A percentile compares a stretch with the other conserved stretches of the same genome.
phyloP scores from a whole-genome alignment of 305 asterid species.

The Fraxinus xanthoxyloides region DNA sequence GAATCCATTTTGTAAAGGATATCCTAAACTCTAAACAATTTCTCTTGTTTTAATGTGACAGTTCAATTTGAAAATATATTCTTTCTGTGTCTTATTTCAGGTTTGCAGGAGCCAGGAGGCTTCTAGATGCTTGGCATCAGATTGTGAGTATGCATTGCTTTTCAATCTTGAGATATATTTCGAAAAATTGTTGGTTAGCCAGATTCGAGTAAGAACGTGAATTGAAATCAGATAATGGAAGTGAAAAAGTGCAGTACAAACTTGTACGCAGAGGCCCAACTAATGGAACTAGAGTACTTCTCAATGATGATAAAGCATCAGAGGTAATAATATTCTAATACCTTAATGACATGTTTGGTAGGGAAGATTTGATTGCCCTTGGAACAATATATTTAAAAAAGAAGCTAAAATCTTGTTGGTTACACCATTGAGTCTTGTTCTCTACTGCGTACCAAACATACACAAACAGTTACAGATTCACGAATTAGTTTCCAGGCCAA shows the following conservation, averaged over 20 bases:
- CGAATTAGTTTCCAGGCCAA: background rate
- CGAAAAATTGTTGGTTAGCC: background rate
- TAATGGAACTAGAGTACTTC: constrained; percentile 28
- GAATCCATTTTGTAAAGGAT: background rate
- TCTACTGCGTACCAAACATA: background rate
- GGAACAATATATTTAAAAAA: background rate
- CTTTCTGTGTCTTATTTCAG: background rate
- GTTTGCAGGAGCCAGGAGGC: background rate
- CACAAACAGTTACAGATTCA: background rate
- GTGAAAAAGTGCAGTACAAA: constrained; percentile 45
- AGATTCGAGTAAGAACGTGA: background rate
- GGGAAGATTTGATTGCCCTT: background rate
- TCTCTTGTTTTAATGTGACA: background rate
- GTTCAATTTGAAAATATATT: no score
- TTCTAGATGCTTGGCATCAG: background rate
- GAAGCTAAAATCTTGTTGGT: background rate
- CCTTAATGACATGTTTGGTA: background rate
- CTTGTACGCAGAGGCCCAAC: constrained; percentile 46
- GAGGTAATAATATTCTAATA: constrained; percentile 33
- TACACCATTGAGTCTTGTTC: background rate
- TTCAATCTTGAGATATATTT: background rate
- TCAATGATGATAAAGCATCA: constrained; percentile 24
- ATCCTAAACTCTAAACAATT: background rate
- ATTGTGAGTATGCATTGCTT: background rate
- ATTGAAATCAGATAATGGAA: constrained; percentile 34